These are phyloP conservation scores for Pythium rhizo-oryzae DNA, from an alignment of 352 stramenopile species.

Conservation along the genomic window DNA sequence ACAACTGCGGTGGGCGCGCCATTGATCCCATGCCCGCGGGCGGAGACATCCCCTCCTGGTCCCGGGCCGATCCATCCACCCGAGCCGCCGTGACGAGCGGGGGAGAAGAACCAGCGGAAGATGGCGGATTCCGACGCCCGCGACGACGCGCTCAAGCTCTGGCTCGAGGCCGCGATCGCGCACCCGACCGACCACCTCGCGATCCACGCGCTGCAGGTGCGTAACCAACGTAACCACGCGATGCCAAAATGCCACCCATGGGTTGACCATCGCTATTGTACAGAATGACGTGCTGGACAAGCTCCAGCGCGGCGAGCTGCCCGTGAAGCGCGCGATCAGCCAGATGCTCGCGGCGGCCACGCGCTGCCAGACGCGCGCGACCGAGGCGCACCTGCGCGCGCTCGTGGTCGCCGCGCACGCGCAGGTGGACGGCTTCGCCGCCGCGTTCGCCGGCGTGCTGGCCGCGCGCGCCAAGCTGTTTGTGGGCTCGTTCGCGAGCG, in stretches of 20 bases:
- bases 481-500: conserved; percentile 54
- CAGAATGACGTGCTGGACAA: conserved; percentile 70
- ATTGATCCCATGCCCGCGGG: conserved; percentile 32
- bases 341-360: conserved; percentile 59
- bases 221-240: background rate
- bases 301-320: conserved; percentile 53
- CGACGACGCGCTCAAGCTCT: conserved; percentile 67
- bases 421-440: conserved; percentile 46
- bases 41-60: background rate
- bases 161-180: conserved; percentile 58
- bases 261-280: conserved; percentile 5
- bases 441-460: conserved; percentile 57
- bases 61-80: background rate
- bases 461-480: conserved; percentile 37
- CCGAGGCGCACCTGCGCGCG: conserved; percentile 54
- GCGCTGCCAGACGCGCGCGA: conserved; percentile 56
- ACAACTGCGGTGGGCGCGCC: conserved; percentile 28
- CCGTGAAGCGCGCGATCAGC: conserved; percentile 68
- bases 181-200: conserved; percentile 48
- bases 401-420: conserved; percentile 44
- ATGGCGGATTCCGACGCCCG: conserved; percentile 29
- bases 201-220: conserved; percentile 66
- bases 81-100: background rate
- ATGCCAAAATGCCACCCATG: background rate
- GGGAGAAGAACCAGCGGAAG: conserved; percentile 1